Conservation (phyloP, 192 early-diverging fungal genomes). For the Podila verticillata region DNA sequence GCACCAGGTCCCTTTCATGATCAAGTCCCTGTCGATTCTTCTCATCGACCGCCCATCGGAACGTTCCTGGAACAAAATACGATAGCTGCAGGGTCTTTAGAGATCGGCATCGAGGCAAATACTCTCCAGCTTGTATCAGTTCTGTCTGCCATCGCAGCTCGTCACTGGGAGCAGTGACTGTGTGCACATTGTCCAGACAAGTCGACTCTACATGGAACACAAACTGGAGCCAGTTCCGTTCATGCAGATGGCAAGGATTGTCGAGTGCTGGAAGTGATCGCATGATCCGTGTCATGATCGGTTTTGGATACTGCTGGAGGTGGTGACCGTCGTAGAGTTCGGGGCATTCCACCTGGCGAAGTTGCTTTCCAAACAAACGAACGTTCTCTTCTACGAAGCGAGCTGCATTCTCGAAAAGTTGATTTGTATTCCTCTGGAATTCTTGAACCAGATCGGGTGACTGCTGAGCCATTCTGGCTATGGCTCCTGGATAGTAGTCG, state of each 20-base stretch:
- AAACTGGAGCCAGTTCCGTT: neutral
- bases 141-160: neutral
- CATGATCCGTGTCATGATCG: neutral
- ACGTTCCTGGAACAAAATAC: neutral
- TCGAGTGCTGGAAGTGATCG: neutral
- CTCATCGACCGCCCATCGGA: neutral
- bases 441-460: no score
- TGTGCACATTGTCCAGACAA: neutral
- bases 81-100: neutral
- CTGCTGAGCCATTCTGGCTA: no score
- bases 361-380: neutral
- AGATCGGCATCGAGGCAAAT: neutral
- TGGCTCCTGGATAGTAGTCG: no score
- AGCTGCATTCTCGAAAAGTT: neutral
- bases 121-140: neutral
- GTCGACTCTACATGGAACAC: neutral
- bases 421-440: neutral
- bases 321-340: neutral
- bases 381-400: neutral
- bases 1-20: neutral
- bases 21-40: neutral
- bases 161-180: neutral
- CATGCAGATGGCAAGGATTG: neutral
- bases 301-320: neutral
- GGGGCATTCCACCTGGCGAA: neutral